Conservation (phyloP, 352 stramenopile genomes). For the Phytophthora macrochlamydospora region DNA sequence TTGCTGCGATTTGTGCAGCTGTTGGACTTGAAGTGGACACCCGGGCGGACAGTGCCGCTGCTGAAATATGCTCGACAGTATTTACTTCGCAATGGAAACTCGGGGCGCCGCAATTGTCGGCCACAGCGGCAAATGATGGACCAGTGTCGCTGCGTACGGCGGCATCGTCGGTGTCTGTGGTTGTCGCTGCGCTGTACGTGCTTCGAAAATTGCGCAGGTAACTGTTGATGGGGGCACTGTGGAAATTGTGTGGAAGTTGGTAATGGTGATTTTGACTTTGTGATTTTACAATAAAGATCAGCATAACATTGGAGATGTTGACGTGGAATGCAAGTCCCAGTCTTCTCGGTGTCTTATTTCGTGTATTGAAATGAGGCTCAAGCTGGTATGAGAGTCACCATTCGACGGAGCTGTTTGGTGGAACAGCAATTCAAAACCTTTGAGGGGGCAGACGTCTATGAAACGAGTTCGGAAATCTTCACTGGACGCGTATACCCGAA, state of each 20-base stretch:
- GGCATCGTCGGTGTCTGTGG: slow-evolving; percentile 35
- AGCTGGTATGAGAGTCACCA: too few species aligned
- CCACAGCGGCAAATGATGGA: slow-evolving; percentile 14
- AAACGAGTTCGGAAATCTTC: too few species aligned
- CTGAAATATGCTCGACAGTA: slow-evolving; percentile 44
- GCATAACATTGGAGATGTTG: too few species aligned
- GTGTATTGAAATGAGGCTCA: too few species aligned
- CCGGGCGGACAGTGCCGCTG: slow-evolving; percentile 33
- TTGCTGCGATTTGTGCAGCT: slow-evolving; percentile 59
- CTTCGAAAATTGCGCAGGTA: slow-evolving; percentile 38
- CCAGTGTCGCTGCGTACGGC: slow-evolving; percentile 25
- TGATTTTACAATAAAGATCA: too few species aligned
- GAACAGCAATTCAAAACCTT: too few species aligned
- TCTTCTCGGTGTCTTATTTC: too few species aligned
- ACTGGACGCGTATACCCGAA: too few species aligned
- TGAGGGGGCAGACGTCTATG: too few species aligned
- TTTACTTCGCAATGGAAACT: slow-evolving; percentile 42
- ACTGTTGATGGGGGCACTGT: background rate
- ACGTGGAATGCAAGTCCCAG: too few species aligned
- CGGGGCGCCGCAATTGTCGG: slow-evolving; percentile 21
- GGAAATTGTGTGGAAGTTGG: background rate
- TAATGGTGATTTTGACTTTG: too few species aligned
- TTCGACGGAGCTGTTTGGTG: too few species aligned
- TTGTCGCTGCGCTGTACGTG: slow-evolving; percentile 34
- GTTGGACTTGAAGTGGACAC: slow-evolving; percentile 37